Evolutionary conservation across 805 yeast species (phyloP).

Genomic region (Saccharomycopsis sp.): DNA sequence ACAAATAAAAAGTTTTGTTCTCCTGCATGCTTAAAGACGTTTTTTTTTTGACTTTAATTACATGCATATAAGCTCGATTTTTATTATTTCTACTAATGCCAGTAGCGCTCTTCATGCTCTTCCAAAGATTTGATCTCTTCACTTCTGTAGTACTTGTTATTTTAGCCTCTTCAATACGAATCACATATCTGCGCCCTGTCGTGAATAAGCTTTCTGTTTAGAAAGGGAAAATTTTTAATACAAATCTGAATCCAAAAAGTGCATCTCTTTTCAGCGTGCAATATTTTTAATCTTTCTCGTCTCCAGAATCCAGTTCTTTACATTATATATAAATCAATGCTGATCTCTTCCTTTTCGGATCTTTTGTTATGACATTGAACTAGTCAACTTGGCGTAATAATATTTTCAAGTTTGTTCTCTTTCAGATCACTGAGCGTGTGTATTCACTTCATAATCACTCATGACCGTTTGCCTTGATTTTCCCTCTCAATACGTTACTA

Average conservation of each 20-base stretch:
- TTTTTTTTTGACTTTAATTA: neutral
- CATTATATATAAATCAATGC: neutral
- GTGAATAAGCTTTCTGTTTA: neutral
- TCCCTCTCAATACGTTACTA: neutral
- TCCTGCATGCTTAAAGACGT: neutral
- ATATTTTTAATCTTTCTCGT: neutral
- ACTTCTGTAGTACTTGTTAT: neutral
- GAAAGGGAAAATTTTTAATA: neutral
- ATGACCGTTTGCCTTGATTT: neutral
- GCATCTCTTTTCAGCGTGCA: neutral
- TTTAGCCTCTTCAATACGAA: neutral
- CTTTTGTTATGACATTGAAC: neutral
- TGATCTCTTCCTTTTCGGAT: neutral
- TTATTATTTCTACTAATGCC: neutral
- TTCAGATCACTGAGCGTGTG: neutral
- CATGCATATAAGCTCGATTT: neutral
- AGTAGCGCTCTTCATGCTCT: neutral
- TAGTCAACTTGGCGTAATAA: neutral
- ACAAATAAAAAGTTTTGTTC: neutral
- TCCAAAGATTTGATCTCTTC: neutral
- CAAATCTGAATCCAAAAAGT: neutral
- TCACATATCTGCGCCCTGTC: neutral
- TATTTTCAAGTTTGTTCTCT: neutral
- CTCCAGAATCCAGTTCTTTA: neutral
- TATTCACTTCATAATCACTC: neutral